phyloP scores from a whole-genome alignment of 2,329 filamentous ascomycete species.

The Claviceps maximensis region DNA sequence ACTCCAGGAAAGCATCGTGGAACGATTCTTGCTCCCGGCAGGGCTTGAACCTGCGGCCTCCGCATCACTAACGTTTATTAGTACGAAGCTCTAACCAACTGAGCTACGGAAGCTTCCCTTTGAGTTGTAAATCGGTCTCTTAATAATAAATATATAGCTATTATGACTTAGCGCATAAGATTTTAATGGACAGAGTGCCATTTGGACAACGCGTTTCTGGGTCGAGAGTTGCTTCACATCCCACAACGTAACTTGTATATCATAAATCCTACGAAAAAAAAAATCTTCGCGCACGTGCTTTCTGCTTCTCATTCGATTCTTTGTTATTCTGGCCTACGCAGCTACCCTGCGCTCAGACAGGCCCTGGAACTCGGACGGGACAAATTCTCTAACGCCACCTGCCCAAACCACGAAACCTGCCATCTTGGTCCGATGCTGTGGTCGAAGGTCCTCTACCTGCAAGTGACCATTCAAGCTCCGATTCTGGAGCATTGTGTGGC shows the following conservation, averaged over 20 bases:
- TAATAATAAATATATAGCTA: not conserved
- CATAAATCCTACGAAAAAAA: not conserved
- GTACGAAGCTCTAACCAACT: conserved; percentile 13
- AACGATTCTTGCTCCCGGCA: conserved; percentile 10
- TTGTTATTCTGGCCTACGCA: not conserved
- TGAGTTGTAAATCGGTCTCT: fast-evolving
- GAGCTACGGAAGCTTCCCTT: conserved; percentile 10
- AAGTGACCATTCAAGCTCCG: not conserved
- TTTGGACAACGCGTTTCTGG: too few species aligned
- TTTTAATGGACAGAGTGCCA: too few species aligned
- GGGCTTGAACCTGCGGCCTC: conserved; percentile 12
- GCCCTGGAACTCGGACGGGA: not conserved
- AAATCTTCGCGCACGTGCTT: too few species aligned
- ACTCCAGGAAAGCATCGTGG: conserved; percentile 4
- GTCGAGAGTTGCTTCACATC: too few species aligned
- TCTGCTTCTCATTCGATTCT: not conserved
- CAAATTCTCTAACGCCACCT: not conserved
- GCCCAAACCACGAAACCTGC: not conserved
- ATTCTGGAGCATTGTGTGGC: not conserved
- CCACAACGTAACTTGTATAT: not conserved
- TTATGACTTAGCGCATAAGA: too few species aligned
- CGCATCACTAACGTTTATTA: conserved; percentile 12
- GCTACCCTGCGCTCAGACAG: not conserved
- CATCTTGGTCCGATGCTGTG: not conserved
- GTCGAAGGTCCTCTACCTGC: not conserved